These are phyloP conservation scores for Talaromyces stipitatus DNA, from an alignment of 495 filamentous ascomycete species.

Conservation along the genomic window DNA sequence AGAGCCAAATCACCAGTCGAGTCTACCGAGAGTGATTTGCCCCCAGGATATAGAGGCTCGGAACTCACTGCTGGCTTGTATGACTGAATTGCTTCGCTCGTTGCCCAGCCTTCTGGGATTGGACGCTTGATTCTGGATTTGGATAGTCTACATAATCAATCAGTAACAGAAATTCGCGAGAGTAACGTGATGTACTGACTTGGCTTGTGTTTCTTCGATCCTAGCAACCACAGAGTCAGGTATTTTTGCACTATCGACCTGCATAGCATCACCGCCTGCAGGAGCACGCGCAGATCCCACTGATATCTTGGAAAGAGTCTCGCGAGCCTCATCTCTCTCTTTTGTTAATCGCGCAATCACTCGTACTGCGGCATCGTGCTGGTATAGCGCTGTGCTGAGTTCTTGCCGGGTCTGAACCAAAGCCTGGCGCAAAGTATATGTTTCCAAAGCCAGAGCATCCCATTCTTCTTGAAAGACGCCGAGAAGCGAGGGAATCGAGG, in stretches of 20 bases:
- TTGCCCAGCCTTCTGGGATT: conserved; percentile 78
- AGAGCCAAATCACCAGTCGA: conserved; percentile 60
- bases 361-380: conserved; percentile 88
- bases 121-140: conserved; percentile 80
- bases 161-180: conserved; percentile 1
- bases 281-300: conserved; percentile 50
- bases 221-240: conserved; percentile 65
- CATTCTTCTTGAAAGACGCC: conserved; percentile 98
- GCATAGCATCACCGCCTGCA: conserved; percentile 75
- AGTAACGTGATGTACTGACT: conserved; percentile 45
- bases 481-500: conserved; percentile 93
- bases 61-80: conserved; percentile 56
- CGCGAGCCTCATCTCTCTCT: conserved; percentile 87
- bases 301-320: conserved; percentile 81
- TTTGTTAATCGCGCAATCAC: conserved; percentile 84
- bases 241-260: conserved; percentile 69
- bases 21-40: conserved; percentile 60
- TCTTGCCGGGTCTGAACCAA: conserved; percentile 86
- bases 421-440: conserved; percentile 81
- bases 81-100: conserved; percentile 59
- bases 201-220: conserved; percentile 69
- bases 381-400: conserved; percentile 85
- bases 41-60: conserved; percentile 56
- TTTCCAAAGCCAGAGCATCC: conserved; percentile 87
- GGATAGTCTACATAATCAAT: conserved; percentile 57